These are phyloP conservation scores for Chlorella ohadii DNA, from an alignment of 139 green algal species.

Conservation along the genomic window DNA sequence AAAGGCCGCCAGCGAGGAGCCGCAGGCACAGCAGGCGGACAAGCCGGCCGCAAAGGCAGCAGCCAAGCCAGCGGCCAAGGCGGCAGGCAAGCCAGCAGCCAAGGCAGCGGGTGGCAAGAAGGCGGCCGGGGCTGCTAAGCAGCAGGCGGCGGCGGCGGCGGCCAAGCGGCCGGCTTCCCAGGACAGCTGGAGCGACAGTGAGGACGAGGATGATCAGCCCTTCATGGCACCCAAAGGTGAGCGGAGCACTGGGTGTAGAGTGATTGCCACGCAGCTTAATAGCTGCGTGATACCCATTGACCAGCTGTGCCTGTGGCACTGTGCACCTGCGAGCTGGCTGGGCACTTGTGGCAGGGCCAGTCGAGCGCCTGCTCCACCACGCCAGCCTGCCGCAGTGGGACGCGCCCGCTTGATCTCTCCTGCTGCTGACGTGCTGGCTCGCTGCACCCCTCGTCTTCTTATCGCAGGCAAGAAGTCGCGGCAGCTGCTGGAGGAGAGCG, in stretches of 20 bases:
- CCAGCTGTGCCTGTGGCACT: no score
- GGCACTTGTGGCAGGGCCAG: no score
- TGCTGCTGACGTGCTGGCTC: background rate
- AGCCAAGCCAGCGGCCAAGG: constrained; percentile 11
- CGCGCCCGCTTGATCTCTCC: background rate
- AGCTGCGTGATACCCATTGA: no score
- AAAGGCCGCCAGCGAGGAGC: constrained; percentile 7
- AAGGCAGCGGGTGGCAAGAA: background rate
- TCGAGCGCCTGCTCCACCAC: no score
- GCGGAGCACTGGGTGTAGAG: background rate
- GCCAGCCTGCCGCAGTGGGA: background rate
- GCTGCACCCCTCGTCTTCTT: no score
- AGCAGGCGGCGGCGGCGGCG: background rate
- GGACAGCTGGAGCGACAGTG: background rate
- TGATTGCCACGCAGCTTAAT: no score
- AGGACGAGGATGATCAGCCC: background rate
- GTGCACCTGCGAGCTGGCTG: no score
- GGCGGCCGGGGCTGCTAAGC: background rate
- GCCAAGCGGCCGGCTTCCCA: no score
- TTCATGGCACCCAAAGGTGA: constrained; percentile 1
- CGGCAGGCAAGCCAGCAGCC: background rate
- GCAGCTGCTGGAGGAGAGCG: constrained; percentile 30
- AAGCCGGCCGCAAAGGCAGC: background rate
- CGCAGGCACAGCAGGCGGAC: background rate
- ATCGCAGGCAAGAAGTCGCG: constrained; percentile 30